These are phyloP conservation scores for Pseudogymnoascus sp. DNA, from an alignment of 2,329 filamentous ascomycete genomes.

Conservation along the genomic window DNA sequence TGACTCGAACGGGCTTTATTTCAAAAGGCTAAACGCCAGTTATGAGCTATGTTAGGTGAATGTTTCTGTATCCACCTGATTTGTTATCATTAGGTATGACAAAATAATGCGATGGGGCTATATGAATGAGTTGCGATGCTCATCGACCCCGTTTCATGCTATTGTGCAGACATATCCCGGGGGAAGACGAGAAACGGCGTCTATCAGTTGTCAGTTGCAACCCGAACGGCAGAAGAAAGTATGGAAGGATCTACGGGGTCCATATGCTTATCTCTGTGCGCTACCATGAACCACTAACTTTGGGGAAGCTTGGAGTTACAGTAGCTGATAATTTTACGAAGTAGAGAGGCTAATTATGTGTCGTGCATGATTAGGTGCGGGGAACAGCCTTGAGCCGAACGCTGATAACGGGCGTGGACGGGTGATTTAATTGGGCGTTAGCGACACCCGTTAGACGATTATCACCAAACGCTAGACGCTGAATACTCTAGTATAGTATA, in stretches of 20 bases:
- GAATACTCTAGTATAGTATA: not conserved
- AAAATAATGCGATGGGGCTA: not conserved
- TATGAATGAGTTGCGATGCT: not conserved
- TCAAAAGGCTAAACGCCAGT: not conserved
- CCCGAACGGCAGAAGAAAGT: not conserved
- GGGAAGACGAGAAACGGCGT: not conserved
- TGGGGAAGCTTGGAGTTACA: not conserved
- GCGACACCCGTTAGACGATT: not conserved
- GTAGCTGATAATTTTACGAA: constrained; percentile 7
- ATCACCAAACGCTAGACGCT: not conserved
- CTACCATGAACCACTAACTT: not conserved
- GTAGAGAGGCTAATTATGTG: constrained; percentile 1
- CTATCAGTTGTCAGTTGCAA: not conserved
- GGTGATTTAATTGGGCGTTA: not conserved
- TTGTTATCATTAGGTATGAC: not conserved
- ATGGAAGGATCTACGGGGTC: constrained; percentile 6
- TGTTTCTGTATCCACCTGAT: not conserved
- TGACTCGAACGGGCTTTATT: not conserved
- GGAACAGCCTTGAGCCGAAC: not conserved
- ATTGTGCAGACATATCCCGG: constrained; percentile 1
- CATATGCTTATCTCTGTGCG: constrained; percentile 1
- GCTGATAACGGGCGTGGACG: not conserved
- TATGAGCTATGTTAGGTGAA: not conserved
- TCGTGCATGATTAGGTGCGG: constrained; percentile 2
- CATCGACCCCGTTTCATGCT: not conserved